Evolutionary conservation across 1,284 basidiomycete genomes (phyloP).

Genomic region (Cryptococcus sp.): DNA sequence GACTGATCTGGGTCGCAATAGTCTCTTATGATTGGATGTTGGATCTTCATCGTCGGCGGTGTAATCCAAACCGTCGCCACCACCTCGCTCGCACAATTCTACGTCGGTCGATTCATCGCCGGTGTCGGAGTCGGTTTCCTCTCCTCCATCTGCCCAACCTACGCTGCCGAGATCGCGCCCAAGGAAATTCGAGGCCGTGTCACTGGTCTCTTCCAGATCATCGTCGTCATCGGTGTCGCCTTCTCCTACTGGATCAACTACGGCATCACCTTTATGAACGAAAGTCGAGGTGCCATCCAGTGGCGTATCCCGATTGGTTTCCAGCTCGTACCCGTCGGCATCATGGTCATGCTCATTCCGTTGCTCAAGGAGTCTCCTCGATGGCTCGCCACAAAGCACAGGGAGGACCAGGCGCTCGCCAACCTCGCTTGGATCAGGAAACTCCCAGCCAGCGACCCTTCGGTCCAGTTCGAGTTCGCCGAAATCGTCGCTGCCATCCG

Average conservation of each 20-base stretch:
- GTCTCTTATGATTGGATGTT: slow-evolving; percentile 62
- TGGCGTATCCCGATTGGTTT: slow-evolving; percentile 52
- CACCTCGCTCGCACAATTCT: slow-evolving; percentile 56
- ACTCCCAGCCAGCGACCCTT: slow-evolving; percentile 57
- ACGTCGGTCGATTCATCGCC: slow-evolving; percentile 70
- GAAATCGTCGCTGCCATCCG: slow-evolving; percentile 61
- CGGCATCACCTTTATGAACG: slow-evolving; percentile 34
- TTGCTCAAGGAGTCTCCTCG: slow-evolving; percentile 59
- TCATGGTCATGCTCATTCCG: slow-evolving; percentile 72
- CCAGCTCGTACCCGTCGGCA: slow-evolving; percentile 66
- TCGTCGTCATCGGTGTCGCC: slow-evolving; percentile 60
- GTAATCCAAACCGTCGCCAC: slow-evolving; percentile 56
- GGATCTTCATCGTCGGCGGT: slow-evolving; percentile 69
- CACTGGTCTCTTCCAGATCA: slow-evolving; percentile 73
- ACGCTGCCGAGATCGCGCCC: slow-evolving; percentile 71
- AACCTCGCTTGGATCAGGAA: slow-evolving; percentile 64
- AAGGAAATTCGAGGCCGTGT: slow-evolving; percentile 64
- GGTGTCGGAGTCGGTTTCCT: slow-evolving; percentile 66
- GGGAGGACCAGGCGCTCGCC: slow-evolving; percentile 59
- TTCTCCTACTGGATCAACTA: slow-evolving; percentile 37
- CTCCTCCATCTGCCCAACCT: slow-evolving; percentile 66
- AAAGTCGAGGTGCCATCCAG: slow-evolving; percentile 31
- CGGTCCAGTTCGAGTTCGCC: slow-evolving; percentile 59
- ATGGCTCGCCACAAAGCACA: slow-evolving; percentile 54
- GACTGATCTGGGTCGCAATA: slow-evolving; percentile 56